These are phyloP conservation scores for Suaeda aralocaspica DNA, from an alignment of 148 eudicot species.

Conservation along the genomic window DNA sequence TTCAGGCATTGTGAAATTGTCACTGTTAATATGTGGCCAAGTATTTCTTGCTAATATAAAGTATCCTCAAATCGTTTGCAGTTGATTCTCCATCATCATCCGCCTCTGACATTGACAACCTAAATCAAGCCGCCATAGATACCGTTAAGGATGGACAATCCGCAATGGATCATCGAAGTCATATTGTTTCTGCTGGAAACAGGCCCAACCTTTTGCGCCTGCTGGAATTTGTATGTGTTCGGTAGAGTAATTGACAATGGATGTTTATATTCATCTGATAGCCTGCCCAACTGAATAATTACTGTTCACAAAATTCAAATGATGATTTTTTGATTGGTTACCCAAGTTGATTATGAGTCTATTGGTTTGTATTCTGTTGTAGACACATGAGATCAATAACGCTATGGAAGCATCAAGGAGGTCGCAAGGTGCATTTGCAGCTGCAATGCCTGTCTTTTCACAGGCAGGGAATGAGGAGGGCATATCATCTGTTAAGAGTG, in stretches of 20 bases:
- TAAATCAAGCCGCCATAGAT: slow-evolving; percentile 33
- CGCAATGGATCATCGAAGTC: slow-evolving; percentile 32
- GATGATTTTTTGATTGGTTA: not conserved
- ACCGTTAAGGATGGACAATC: slow-evolving; percentile 25
- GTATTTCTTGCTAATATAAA: slow-evolving; percentile 15
- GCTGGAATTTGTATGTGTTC: slow-evolving; percentile 38
- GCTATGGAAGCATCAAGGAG: slow-evolving; percentile 48
- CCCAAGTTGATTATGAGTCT: not conserved
- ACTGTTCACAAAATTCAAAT: not conserved
- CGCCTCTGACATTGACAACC: slow-evolving; percentile 50
- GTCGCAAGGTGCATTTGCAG: slow-evolving; percentile 35
- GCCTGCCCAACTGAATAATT: not conserved
- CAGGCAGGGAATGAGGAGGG: slow-evolving; percentile 35
- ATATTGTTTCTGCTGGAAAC: slow-evolving; percentile 38
- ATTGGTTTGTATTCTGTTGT: slow-evolving; percentile 5
- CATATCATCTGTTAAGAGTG: slow-evolving; percentile 34
- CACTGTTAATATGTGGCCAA: not conserved
- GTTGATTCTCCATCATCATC: slow-evolving; percentile 53
- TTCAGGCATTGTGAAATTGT: too few species aligned
- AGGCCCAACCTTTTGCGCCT: slow-evolving; percentile 33
- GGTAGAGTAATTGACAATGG: not conserved
- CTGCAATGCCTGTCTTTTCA: slow-evolving; percentile 29
- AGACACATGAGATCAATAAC: slow-evolving; percentile 36
- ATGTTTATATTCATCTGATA: not conserved
- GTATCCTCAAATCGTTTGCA: slow-evolving; percentile 8